These are phyloP conservation scores for Trichoderma sp. DNA, from an alignment of 2,329 filamentous ascomycete species.

Conservation along the genomic window DNA sequence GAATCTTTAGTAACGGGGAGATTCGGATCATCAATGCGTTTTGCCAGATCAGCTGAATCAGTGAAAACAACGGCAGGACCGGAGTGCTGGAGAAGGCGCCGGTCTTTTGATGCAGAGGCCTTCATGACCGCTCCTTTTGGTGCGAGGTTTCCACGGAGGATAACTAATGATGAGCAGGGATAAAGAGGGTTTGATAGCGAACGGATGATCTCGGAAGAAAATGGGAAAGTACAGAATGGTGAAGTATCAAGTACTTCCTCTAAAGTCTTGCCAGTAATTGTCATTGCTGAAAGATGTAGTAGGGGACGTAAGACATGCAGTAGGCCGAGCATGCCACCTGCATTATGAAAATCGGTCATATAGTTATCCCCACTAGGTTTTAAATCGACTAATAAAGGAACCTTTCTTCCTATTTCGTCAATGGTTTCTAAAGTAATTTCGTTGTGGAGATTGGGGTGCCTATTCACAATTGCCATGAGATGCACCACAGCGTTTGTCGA, in stretches of 20 bases:
- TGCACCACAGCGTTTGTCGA: constrained; percentile 86
- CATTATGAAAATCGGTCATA: constrained; percentile 88
- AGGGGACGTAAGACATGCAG: constrained; percentile 78
- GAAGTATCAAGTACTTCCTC: constrained; percentile 75
- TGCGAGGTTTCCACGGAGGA: constrained; percentile 81
- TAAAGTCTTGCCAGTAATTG: constrained; percentile 80
- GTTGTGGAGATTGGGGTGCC: constrained; percentile 66
- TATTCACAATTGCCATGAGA: constrained; percentile 81
- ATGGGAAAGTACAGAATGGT: constrained; percentile 59
- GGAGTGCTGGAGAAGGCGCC: constrained; percentile 53
- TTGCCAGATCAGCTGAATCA: constrained; percentile 76
- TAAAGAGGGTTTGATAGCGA: constrained; percentile 70
- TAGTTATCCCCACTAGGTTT: constrained; percentile 86
- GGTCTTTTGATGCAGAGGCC: constrained; percentile 83
- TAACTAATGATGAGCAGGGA: constrained; percentile 75
- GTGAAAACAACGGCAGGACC: constrained; percentile 66
- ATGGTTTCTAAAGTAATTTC: constrained; percentile 73
- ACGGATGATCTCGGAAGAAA: constrained; percentile 59
- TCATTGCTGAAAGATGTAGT: constrained; percentile 75
- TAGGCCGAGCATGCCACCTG: constrained; percentile 76
- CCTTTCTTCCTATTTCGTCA: constrained; percentile 75
- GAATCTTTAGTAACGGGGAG: constrained; percentile 64
- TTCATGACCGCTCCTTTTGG: constrained; percentile 86
- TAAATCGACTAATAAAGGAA: constrained; percentile 83
- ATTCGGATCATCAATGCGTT: constrained; percentile 58